Evolutionary conservation across 1,139 yeast species (phyloP), one percentile per base, ranked within the genome.

Genomic region (Candida tropicalis): DNA sequence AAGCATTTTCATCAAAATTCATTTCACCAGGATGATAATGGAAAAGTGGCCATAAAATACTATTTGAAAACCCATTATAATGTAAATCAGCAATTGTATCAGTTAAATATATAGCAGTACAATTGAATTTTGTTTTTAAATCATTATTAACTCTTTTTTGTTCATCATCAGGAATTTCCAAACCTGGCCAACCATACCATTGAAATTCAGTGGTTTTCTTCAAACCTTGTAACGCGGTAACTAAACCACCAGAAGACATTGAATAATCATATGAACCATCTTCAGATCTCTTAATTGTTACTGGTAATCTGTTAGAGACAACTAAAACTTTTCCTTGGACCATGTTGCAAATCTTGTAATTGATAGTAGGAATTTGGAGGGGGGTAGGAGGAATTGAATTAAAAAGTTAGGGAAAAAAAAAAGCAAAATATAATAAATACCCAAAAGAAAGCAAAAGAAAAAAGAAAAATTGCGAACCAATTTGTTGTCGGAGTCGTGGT

Each of bases 11-110:
- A 63, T 95, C 99, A 61, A 95, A 95, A 62, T 88, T 90, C 87
- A 95, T 95, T 66, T 95, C 99, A 49, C 99, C 99, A 0, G 99
- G 99, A 61, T 95, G 99, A 66, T 95, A 95, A 64, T 95, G 99
- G 70, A 95, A 95, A 49, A 95, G 68, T 1, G 99, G 99, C 99
- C 99, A 95, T 51, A 95, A 71, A 50, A 95, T 95, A 26, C 82
- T 75, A 65, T 93, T 95, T 47, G 91, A 82, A 64, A 95, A 95
- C 36, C 99, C 99, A 63, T 95, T 95, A 68, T 95, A 95, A 68
- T 93, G 98, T 54, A 93, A 74, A 57, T 93, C 99, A 1, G 99
- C 98, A 53, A 93, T 75, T 49, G 86, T 87, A 58, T 93, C 98
- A 50, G 82, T 77, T 47, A 95, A 64, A 67, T 85, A 95, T 41